Percentiles rank a stretch among this genome's conserved stretches.
phyloP scores from a whole-genome alignment of 2,329 filamentous ascomycete species.

The Beauveria asiatica region DNA sequence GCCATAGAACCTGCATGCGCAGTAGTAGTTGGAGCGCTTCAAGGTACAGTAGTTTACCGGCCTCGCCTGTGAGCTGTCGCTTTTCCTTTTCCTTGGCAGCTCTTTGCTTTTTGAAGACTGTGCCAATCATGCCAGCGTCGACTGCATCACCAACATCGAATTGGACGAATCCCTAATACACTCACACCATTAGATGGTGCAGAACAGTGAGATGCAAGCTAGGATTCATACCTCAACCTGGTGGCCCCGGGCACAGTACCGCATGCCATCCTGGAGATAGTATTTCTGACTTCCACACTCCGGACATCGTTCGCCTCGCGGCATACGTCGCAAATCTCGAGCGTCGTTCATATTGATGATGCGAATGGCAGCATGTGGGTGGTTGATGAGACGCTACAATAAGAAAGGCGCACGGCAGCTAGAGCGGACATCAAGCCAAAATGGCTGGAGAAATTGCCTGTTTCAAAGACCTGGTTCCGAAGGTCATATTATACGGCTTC shows the following conservation, averaged over 20 bases:
- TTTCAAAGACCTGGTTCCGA: neutral
- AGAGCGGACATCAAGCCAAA: neutral
- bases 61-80: constrained; percentile 53
- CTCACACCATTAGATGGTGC: constrained; percentile 2
- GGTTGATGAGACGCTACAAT: neutral
- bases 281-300: constrained; percentile 65
- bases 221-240: constrained; percentile 55
- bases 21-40: constrained; percentile 79
- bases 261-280: constrained; percentile 65
- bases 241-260: constrained; percentile 75
- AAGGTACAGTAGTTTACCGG: constrained; percentile 70
- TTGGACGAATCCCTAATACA: constrained; percentile 41
- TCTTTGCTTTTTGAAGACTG: constrained; percentile 47
- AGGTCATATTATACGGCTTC: neutral
- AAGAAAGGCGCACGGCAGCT: neutral
- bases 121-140: constrained; percentile 55
- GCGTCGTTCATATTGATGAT: constrained; percentile 29
- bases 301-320: constrained; percentile 45
- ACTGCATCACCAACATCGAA: constrained; percentile 59
- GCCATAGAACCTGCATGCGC: constrained; percentile 68
- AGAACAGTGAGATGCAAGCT: neutral
- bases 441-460: neutral
- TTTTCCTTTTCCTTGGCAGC: constrained; percentile 45
- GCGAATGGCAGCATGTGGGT: neutral
- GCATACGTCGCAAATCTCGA: constrained; percentile 41